Evolutionary conservation across 1,284 basidiomycete genomes (phyloP).

Genomic region (Apiotrichum siamense): DNA sequence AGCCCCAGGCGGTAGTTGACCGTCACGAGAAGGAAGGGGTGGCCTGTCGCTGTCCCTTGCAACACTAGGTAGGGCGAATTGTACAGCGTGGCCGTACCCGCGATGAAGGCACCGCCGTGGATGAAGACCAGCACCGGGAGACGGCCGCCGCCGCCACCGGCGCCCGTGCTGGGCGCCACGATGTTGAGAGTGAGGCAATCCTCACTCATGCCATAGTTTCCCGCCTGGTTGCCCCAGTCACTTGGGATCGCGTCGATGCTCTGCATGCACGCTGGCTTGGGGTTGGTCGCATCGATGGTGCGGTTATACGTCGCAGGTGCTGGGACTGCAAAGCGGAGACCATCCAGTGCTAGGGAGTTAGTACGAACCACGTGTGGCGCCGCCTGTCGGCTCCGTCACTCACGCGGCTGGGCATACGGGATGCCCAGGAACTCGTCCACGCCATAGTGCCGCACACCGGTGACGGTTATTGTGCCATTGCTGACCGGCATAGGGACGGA

Average conservation of each 20-base stretch:
- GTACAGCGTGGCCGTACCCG: conserved; percentile 21
- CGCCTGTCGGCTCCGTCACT: too few species aligned
- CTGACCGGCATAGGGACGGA: too few species aligned
- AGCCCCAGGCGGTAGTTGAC: conserved; percentile 51
- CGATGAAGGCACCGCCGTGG: conserved; percentile 38
- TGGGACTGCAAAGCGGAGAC: neutral
- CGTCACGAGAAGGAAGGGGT: conserved; percentile 47
- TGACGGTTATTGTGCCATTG: too few species aligned
- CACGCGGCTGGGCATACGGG: neutral
- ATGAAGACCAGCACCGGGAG: conserved; percentile 3
- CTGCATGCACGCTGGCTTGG: neutral
- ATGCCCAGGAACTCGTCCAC: neutral
- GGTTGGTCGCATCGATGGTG: neutral
- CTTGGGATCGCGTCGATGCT: neutral
- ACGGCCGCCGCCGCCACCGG: too few species aligned
- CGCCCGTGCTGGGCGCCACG: neutral
- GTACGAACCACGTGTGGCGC: too few species aligned
- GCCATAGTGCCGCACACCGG: neutral
- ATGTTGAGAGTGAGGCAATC: neutral
- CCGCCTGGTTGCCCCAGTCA: too few species aligned
- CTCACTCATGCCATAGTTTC: neutral
- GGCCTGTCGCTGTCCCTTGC: conserved; percentile 4
- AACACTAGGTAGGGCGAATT: conserved; percentile 18
- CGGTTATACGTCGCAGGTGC: neutral
- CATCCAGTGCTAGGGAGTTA: too few species aligned